Conservation (phyloP, 345 rosid genomes). For the Populus davidiana region DNA sequence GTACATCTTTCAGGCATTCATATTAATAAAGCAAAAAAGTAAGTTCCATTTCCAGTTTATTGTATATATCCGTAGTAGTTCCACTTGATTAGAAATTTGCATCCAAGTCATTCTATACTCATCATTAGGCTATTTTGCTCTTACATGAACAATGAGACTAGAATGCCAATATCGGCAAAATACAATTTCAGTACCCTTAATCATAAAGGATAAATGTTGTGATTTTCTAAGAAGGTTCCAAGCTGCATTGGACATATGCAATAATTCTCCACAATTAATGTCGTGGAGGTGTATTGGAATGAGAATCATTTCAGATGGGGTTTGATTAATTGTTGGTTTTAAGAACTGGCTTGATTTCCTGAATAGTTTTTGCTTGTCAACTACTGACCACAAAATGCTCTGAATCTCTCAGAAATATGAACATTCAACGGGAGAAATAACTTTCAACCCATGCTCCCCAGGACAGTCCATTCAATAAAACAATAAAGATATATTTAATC, state of each 20-base stretch:
- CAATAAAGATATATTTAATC: too few species aligned
- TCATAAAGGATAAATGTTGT: too few species aligned
- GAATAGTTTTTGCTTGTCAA: not conserved
- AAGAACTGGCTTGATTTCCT: too few species aligned
- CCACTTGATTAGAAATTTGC: not conserved
- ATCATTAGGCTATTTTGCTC: not conserved
- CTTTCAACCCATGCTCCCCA: not conserved
- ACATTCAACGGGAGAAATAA: not conserved
- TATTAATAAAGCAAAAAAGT: not conserved
- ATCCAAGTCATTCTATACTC: not conserved
- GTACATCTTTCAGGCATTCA: slow-evolving; percentile 20
- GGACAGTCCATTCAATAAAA: too few species aligned
- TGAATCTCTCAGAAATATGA: not conserved
- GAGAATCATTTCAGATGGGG: too few species aligned
- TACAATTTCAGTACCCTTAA: too few species aligned
- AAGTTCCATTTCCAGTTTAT: not conserved
- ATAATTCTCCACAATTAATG: too few species aligned
- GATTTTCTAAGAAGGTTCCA: too few species aligned
- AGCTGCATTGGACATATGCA: too few species aligned
- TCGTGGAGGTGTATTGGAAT: too few species aligned
- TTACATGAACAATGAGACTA: not conserved
- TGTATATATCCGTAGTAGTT: not conserved
- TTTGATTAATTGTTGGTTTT: too few species aligned
- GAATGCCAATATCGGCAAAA: not conserved
- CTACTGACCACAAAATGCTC: not conserved